Evolutionary conservation across 2,329 filamentous ascomycete species (phyloP), one percentile per base, ranked within the genome.

Genomic region (Penicillium sp.): DNA sequence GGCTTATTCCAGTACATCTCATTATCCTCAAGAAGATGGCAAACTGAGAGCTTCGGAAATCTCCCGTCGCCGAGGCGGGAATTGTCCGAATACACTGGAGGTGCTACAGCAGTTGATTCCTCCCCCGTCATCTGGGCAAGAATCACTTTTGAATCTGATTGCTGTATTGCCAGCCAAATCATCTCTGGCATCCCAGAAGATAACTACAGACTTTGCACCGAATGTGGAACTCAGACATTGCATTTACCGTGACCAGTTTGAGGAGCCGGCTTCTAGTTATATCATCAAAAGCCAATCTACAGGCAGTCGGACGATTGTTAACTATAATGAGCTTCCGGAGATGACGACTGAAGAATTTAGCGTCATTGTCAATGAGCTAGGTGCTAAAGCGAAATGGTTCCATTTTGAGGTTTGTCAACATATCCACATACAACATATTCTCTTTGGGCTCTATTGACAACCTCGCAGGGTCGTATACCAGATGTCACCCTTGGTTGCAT

Each of bases 61-160:
- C 37, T 64, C 68, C 23, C 72, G 73, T 29, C 76, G 83, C 18
- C 75, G 82, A 16, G 84, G 84, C 35, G 84, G 84, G 20, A 89
- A 88, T 59, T 79, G 80, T 45, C 75, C 79, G 15, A 88, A 88
- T 57, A 76, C 77, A 3, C 72, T 86, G 22, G 74, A 86, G 56
- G 82, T 88, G 6, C 66, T 88, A 16, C 72, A 77, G 44, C 80
- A 87, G 57, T 70, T 85, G 12, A 52, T 79, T 9, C 37, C 45
- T 23, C 26, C 49, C 30, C 16, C 27, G 10, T 16, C 41, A 5
- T 34, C 44, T 1, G 23, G 33, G 5, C 14, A 42, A 9, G 32
- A 38, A 10, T 16, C 52, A 15, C 42, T 51, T 1, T 41, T 74
- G 7, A 56, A 62, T 26, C 59, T 75, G 2, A 48, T 69, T 13